These are phyloP conservation scores for Cystobasidiopsis lactophilus DNA, from an alignment of 768 basidiomycete species.

Conservation along the genomic window DNA sequence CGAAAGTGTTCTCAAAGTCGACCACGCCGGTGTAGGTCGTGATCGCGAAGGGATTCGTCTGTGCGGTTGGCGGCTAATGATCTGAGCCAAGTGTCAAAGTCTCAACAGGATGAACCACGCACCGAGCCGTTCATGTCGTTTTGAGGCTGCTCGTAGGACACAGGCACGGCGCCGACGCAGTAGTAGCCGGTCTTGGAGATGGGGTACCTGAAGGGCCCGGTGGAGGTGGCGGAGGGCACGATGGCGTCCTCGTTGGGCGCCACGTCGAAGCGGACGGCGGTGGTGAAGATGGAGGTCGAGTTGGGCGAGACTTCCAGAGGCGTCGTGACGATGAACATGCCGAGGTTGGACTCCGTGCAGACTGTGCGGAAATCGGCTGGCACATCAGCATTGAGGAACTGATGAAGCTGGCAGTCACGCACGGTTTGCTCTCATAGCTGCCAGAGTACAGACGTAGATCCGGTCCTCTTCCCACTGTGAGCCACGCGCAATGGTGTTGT, in stretches of 20 bases:
- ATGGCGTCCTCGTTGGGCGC: background rate
- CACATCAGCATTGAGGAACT: no score
- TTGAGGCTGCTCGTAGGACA: constrained; percentile 39
- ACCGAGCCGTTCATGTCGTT: no score
- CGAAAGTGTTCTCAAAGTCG: constrained; percentile 66
- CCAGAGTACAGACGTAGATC: constrained; percentile 80
- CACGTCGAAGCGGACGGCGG: constrained; percentile 40
- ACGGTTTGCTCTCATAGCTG: constrained; percentile 41
- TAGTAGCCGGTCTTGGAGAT: constrained; percentile 83
- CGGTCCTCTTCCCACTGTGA: constrained; percentile 35
- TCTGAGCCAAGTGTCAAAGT: background rate
- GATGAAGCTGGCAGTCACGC: no score
- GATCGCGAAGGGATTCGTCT: background rate
- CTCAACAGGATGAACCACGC: no score
- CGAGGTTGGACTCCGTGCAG: constrained; percentile 47
- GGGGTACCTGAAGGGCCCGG: constrained; percentile 52
- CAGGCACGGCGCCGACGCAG: constrained; percentile 74
- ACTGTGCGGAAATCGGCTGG: constrained; percentile 17
- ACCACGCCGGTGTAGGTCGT: constrained; percentile 32
- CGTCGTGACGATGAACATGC: constrained; percentile 69
- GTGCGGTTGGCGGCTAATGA: background rate
- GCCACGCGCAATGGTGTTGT: no score
- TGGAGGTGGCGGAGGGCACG: background rate
- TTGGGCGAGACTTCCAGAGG: constrained; percentile 40
- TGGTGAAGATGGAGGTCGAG: constrained; percentile 71